Evolutionary conservation across 306 rosid genomes (phyloP).

Genomic region (Purshia tridentata): DNA sequence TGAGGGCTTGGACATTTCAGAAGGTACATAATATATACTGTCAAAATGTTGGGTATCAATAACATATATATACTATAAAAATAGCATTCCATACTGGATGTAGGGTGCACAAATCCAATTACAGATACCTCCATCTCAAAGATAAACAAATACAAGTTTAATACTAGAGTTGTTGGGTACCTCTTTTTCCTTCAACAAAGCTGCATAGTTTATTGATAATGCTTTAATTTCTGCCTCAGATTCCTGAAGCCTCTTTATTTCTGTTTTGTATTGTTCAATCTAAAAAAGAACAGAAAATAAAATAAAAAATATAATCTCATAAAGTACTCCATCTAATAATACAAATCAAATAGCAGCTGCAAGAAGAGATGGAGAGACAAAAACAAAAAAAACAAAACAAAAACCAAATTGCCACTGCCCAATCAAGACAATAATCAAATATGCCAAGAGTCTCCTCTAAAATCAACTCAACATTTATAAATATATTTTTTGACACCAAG

Average conservation of each 20-base stretch:
- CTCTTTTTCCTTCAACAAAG: conserved; percentile 89
- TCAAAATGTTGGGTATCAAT: too few species aligned
- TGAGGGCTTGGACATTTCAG: conserved; percentile 24
- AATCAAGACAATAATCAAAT: conserved; percentile 1
- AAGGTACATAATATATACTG: conserved; percentile 3
- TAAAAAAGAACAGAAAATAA: conserved; percentile 32
- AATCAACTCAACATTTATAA: background rate
- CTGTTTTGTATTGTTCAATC: conserved; percentile 72
- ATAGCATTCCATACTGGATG: background rate
- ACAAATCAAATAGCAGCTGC: background rate
- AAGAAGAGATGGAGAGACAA: background rate
- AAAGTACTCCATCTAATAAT: conserved; percentile 10
- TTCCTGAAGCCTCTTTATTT: conserved; percentile 87
- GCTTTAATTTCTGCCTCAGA: conserved; percentile 94
- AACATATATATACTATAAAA: too few species aligned
- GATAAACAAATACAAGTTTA: conserved; percentile 1
- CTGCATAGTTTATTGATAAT: conserved; percentile 83
- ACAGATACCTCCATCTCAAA: conserved; percentile 10
- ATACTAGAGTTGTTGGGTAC: conserved; percentile 37
- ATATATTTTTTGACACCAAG: background rate
- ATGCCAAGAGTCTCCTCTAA: background rate
- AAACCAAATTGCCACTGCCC: background rate
- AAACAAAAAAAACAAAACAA: background rate
- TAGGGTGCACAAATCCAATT: background rate
- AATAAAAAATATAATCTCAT: conserved; percentile 14